Evolutionary conservation across 768 basidiomycete genomes (phyloP).

Genomic region (Rhodotorula babjevae): DNA sequence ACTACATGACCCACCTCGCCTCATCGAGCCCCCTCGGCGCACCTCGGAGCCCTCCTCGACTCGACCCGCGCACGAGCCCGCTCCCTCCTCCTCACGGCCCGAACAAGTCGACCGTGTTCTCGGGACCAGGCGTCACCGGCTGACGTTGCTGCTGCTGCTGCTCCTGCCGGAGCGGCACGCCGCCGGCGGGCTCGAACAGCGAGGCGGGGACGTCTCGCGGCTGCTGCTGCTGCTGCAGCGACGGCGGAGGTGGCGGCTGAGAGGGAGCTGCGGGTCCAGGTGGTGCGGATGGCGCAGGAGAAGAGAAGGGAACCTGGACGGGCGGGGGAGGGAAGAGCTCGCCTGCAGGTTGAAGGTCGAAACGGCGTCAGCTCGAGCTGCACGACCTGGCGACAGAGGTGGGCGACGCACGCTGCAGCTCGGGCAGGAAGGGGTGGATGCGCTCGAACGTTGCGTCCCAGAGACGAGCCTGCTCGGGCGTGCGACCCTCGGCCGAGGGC

Average conservation of each 20-base stretch:
- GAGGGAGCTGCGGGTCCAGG: neutral
- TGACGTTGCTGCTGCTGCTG: too few species aligned
- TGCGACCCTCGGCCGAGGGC: slow-evolving; percentile 49
- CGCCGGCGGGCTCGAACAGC: neutral
- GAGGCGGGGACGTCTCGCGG: neutral
- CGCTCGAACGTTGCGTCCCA: slow-evolving; percentile 83
- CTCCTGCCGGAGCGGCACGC: too few species aligned
- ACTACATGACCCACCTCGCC: too few species aligned
- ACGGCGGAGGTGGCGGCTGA: neutral
- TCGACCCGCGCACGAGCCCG: too few species aligned
- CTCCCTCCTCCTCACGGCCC: neutral
- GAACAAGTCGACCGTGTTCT: neutral
- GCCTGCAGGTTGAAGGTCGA: slow-evolving; percentile 1
- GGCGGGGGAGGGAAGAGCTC: slow-evolving; percentile 32
- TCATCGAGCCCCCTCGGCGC: too few species aligned
- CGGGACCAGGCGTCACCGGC: too few species aligned
- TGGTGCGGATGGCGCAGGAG: neutral
- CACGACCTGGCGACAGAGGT: neutral
- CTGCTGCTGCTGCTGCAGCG: neutral
- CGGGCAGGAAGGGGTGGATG: slow-evolving; percentile 85
- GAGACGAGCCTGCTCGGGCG: slow-evolving; percentile 57
- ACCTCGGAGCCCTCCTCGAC: too few species aligned
- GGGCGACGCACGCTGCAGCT: slow-evolving; percentile 72
- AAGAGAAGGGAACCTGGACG: slow-evolving; percentile 26
- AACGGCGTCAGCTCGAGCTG: too few species aligned